Base-by-base conservation (phyloP, 441 rosid species). In the Isatis lusitanica region DNA sequence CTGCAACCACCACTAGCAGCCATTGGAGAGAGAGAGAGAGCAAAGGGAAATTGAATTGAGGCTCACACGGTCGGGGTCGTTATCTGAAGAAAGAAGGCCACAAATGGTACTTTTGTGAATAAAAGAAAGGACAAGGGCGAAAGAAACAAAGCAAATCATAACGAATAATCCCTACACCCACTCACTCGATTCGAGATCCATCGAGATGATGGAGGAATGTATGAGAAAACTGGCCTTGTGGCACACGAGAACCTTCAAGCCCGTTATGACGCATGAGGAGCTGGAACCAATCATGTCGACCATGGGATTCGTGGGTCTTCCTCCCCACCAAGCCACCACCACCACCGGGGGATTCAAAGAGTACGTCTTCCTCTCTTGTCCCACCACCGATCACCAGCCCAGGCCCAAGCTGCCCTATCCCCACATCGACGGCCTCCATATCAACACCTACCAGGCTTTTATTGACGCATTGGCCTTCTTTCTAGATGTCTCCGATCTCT, bases 351-450 rank as follows among this genome's bases (percentile, higher is more conserved):
- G 70, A 44, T 85, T 84, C 84, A 83, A 79, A 57, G 90, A 84
- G 66, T 85, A 82, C 79, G 78, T 71, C 18, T 73, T 76, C 66
- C 63, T 15, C 42, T 70, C 71, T 9, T 69, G 26, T 28, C 68
- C 38, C 60, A 77, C 61, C 12, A 76, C 75, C 2, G 26, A 36
- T 9, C 64, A 67, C 47, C 84, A 68, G 2, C 86, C 81, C 1
- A 70, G 80, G 21, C 79, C 82, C 24, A 73, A 79, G 64, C 66
- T 85, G 21, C 86, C 91, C 0, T 81, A 82, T 71, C 86, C 89
- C 11, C 80, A 76, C 55, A 85, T 85, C 77, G 91, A 87, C 26
- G 91, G 89, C 50, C 84, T 85, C 55, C 87, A 87, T 58, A 71
- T 77, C 42, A 79, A 51, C 77, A 76, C 85, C n/a, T 87, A 83